Evolutionary conservation across 2,329 filamentous ascomycete species (phyloP).

Genomic region (Herpotrichia juniperi): DNA sequence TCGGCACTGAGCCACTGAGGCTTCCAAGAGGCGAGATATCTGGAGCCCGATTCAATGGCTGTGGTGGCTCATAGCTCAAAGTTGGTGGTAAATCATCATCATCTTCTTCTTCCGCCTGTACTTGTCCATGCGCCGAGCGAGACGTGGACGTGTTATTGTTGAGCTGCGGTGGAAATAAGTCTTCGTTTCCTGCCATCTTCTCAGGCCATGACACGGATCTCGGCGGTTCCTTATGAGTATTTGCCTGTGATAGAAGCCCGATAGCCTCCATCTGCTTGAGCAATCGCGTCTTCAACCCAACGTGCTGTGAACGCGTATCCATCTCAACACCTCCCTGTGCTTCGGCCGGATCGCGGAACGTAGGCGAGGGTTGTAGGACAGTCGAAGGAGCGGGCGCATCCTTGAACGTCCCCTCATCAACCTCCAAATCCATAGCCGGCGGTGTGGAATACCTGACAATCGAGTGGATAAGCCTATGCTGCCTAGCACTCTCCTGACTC

Average conservation of each 20-base stretch:
- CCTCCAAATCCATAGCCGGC: slow-evolving; percentile 15
- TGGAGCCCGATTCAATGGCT: not conserved
- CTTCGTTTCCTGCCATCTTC: too few relatives aligned
- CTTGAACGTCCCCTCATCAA: not conserved
- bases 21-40: slow-evolving; percentile 11
- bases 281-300: not conserved
- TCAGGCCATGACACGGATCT: too few relatives aligned
- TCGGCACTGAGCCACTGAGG: too few relatives aligned
- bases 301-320: not conserved
- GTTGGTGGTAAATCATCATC: slow-evolving; percentile 28
- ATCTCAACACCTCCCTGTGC: not conserved
- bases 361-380: not conserved
- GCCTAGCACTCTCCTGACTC: slow-evolving; percentile 24
- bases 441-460: slow-evolving; percentile 35
- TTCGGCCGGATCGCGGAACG: not conserved
- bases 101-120: slow-evolving; percentile 3
- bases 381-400: not conserved
- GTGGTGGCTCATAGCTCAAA: slow-evolving; percentile 27
- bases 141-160: not conserved
- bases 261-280: not conserved
- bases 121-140: not conserved
- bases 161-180: too few relatives aligned
- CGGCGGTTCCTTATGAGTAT: too few relatives aligned
- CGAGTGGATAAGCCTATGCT: slow-evolving; percentile 31
- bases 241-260: not conserved